Conservation (phyloP, 2,329 filamentous ascomycete species). For the Atkinsonella hypoxylon region DNA sequence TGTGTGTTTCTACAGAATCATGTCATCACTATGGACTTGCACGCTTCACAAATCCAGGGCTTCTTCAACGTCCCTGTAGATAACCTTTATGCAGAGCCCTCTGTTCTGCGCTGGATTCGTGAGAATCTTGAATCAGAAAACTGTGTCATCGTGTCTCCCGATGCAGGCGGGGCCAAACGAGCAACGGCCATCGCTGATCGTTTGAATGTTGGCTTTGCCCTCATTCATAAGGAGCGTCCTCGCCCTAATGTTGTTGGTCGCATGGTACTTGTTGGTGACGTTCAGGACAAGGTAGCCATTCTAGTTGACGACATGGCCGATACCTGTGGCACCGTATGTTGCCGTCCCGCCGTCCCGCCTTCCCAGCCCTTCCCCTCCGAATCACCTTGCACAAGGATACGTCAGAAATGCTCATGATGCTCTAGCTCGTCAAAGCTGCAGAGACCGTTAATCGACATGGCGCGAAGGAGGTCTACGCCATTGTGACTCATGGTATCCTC, state of each 20-base stretch:
- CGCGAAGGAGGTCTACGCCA: constrained; percentile 79
- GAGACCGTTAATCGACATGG: constrained; percentile 79
- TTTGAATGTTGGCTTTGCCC: constrained; percentile 78
- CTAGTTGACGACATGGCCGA: constrained; percentile 98
- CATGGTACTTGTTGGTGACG: constrained; percentile 91
- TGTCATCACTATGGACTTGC: constrained; percentile 90
- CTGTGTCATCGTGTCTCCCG: constrained; percentile 87
- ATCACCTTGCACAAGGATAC: no score
- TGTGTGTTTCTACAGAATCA: constrained; percentile 27
- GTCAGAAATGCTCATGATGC: not conserved
- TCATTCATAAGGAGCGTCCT: constrained; percentile 94
- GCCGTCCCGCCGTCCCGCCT: not conserved
- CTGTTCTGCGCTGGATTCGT: constrained; percentile 80
- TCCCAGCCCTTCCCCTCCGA: not conserved
- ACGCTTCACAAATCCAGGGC: constrained; percentile 87
- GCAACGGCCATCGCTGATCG: constrained; percentile 89
- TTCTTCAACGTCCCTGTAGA: constrained; percentile 77
- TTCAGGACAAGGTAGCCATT: constrained; percentile 82
- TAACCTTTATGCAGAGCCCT: constrained; percentile 88
- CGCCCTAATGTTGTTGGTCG: constrained; percentile 76
- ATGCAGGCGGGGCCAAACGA: constrained; percentile 88
- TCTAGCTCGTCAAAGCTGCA: constrained; percentile 61
- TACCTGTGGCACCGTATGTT: constrained; percentile 64
- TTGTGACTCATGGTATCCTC: constrained; percentile 89
- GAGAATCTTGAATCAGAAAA: constrained; percentile 73